Conservation (phyloP, 2,329 filamentous ascomycete genomes). For the Iodosphaeria phyllophila region DNA sequence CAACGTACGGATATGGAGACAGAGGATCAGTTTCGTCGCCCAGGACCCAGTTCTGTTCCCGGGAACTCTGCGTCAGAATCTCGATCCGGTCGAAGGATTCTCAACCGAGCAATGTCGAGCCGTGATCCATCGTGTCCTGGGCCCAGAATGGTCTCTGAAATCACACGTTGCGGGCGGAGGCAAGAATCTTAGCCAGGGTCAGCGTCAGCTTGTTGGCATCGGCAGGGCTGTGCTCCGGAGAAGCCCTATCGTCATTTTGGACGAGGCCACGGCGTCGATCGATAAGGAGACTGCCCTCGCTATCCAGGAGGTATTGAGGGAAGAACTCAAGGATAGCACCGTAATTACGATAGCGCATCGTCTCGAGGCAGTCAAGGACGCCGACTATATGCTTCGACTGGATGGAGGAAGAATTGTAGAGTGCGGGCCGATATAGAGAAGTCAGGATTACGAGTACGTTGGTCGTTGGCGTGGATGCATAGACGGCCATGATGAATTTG, state of each 20-base stretch:
- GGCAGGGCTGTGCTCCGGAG: conserved; percentile 38
- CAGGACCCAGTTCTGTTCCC: conserved; percentile 45
- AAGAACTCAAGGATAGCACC: conserved; percentile 34
- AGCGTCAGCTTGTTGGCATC: conserved; percentile 42
- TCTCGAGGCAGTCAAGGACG: conserved; percentile 40
- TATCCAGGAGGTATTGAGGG: conserved; percentile 37
- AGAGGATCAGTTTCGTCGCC: conserved; percentile 42
- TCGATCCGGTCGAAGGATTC: conserved; percentile 47
- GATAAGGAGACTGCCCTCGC: conserved; percentile 37
- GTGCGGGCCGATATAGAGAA: conserved; percentile 28
- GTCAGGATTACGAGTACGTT: no score
- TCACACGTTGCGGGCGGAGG: conserved; percentile 39
- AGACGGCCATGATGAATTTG: no score
- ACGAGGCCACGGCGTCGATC: conserved; percentile 46
- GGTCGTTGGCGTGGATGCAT: no score
- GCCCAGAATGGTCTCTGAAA: conserved; percentile 24
- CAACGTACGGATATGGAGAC: conserved; percentile 34
- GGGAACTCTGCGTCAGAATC: conserved; percentile 39
- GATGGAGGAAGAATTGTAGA: conserved; percentile 31
- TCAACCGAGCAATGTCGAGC: conserved; percentile 29
- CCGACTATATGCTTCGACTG: conserved; percentile 33
- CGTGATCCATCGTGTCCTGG: conserved; percentile 41
- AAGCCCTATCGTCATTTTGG: conserved; percentile 41
- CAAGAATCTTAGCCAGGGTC: conserved; percentile 42
- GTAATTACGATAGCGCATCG: conserved; percentile 51